Conservation (phyloP, 2,329 filamentous ascomycete genomes). For the Coleophoma cylindrospora region DNA sequence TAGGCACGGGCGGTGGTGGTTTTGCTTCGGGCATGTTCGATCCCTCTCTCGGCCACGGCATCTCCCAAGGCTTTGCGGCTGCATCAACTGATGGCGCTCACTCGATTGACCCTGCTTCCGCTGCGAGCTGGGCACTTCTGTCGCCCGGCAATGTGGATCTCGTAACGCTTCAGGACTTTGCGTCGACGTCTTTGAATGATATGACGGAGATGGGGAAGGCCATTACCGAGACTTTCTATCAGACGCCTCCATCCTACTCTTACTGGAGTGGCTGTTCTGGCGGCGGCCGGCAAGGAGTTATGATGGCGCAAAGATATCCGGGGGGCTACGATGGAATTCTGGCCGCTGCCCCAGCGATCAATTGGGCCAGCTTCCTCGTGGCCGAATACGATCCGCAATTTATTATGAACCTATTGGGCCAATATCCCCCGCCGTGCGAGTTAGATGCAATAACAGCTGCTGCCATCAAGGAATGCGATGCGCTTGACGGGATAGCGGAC, state of each 20-base stretch:
- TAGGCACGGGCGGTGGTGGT: constrained; percentile 4
- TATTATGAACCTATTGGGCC: constrained; percentile 9
- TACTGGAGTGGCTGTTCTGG: constrained; percentile 34
- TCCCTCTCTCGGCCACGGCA: constrained; percentile 13
- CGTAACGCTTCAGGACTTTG: constrained; percentile 28
- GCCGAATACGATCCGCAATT: constrained; percentile 7
- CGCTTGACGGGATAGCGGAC: constrained; percentile 12
- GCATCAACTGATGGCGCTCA: constrained; percentile 22
- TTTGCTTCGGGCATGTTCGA: constrained; percentile 13
- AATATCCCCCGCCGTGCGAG: constrained; percentile 6
- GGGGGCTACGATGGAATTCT: constrained; percentile 33
- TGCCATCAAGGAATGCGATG: constrained; percentile 9
- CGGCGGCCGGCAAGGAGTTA: constrained; percentile 31
- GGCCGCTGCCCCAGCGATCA: constrained; percentile 31
- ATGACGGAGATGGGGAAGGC: constrained; percentile 27
- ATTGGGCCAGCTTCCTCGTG: constrained; percentile 10
- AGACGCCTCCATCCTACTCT: constrained; percentile 25
- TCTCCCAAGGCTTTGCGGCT: constrained; percentile 24
- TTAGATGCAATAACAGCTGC: constrained; percentile 7
- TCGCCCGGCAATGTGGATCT: constrained; percentile 4
- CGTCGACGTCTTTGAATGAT: constrained; percentile 29
- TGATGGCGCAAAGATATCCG: constrained; percentile 31
- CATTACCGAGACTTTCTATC: constrained; percentile 28
- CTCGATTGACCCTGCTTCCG: constrained; percentile 5
- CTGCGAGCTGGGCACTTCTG: neutral